Percentiles rank a stretch among this genome's conserved stretches.
phyloP scores from a whole-genome alignment of 129 eudicot species.

The Helichrysum umbraculigerum region DNA sequence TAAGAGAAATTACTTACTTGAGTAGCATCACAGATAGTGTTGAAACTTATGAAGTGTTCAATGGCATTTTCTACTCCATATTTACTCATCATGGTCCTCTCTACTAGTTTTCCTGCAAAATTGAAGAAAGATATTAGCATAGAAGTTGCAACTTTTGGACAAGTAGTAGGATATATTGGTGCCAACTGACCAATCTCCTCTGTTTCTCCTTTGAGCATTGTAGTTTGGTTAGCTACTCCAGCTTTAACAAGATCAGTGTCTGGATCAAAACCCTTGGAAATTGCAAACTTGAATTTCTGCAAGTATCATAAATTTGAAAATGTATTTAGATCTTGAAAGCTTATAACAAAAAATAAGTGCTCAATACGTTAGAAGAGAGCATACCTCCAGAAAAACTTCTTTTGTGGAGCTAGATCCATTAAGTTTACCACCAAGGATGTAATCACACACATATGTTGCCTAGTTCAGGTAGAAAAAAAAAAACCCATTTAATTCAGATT shows the following conservation, averaged over 20 bases:
- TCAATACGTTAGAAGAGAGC: background rate
- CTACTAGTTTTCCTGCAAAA: constrained; percentile 64
- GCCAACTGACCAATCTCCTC: constrained; percentile 70
- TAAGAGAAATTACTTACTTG: constrained; percentile 47
- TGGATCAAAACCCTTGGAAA: constrained; percentile 83
- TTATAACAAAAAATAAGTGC: background rate
- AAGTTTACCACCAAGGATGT: constrained; percentile 86
- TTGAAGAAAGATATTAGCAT: background rate
- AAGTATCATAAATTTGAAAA: background rate
- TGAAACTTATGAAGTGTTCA: constrained; percentile 80
- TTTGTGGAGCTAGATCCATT: constrained; percentile 87
- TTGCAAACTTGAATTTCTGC: constrained; percentile 87
- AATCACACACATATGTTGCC: constrained; percentile 94
- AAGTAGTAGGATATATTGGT: background rate
- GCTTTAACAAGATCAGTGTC: constrained; percentile 71
- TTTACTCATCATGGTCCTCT: constrained; percentile 89
- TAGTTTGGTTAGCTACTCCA: constrained; percentile 92
- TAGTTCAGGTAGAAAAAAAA: constrained; percentile 19
- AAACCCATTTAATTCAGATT: background rate
- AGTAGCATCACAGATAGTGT: constrained; percentile 95
- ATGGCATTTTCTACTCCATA: constrained; percentile 73
- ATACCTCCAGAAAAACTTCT: constrained; percentile 87
- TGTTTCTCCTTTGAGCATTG: constrained; percentile 94
- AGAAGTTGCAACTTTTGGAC: constrained; percentile 3
- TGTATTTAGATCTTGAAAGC: background rate